Evolutionary conservation across 441 rosid genomes (phyloP).

Genomic region (Populus hybrid): DNA sequence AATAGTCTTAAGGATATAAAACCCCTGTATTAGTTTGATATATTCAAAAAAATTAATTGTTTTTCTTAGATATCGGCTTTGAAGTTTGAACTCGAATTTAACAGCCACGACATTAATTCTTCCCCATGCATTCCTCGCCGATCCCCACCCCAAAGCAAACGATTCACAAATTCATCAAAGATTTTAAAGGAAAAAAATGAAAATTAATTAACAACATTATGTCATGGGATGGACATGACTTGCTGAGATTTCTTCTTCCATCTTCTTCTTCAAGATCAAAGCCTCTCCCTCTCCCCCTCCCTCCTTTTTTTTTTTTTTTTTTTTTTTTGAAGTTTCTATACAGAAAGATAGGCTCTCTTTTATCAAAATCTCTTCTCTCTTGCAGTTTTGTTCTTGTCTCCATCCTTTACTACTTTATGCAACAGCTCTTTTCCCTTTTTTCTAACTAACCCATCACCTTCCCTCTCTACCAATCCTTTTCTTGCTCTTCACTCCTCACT

Average conservation of each 20-base stretch:
- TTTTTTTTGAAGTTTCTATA: too few species aligned
- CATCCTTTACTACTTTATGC: not conserved
- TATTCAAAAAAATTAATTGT: too few species aligned
- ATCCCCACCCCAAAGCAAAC: not conserved
- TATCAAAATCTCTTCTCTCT: not conserved
- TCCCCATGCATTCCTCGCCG: not conserved
- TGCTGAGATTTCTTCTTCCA: too few species aligned
- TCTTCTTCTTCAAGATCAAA: too few species aligned
- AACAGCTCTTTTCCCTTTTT: not conserved
- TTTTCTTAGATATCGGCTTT: too few species aligned
- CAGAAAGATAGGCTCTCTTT: not conserved
- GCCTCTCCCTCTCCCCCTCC: too few species aligned
- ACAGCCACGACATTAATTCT: not conserved
- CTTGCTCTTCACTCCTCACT: conserved; percentile 9
- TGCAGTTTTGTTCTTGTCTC: not conserved
- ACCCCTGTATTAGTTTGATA: too few species aligned
- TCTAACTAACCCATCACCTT: not conserved
- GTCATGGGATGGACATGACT: too few species aligned
- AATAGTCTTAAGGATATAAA: too few species aligned
- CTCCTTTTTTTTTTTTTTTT: too few species aligned
- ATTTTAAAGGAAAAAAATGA: not conserved
- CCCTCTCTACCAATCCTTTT: not conserved
- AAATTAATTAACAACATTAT: not conserved
- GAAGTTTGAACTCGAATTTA: too few species aligned
- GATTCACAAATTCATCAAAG: too few species aligned